Conservation (phyloP, 495 filamentous ascomycete species). For the Neurospora sp. region DNA sequence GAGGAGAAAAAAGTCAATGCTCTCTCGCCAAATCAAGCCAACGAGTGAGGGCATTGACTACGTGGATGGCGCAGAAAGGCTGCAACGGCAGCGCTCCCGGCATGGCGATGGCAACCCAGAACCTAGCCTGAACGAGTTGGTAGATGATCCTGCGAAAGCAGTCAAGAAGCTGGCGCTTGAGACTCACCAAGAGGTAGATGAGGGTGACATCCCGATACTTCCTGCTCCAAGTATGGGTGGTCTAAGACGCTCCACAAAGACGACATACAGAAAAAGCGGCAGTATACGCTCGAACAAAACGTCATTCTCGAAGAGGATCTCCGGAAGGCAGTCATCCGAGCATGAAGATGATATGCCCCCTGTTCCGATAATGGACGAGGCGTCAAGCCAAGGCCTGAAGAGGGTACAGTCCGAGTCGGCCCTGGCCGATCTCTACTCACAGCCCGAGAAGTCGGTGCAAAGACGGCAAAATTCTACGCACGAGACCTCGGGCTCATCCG, state of each 20-base stretch:
- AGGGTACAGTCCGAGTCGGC: conserved; percentile 72
- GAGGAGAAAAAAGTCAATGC: conserved; percentile 87
- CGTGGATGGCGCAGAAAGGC: conserved; percentile 75
- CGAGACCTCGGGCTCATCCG: conserved; percentile 8
- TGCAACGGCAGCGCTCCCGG: conserved; percentile 66
- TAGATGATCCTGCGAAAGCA: conserved; percentile 66
- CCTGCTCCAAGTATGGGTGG: conserved; percentile 70
- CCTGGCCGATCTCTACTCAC: conserved; percentile 43
- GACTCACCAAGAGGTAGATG: conserved; percentile 23
- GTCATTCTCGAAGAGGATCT: conserved; percentile 66
- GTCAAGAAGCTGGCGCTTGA: conserved; percentile 54
- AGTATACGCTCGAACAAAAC: conserved; percentile 44
- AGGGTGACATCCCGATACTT: conserved; percentile 77
- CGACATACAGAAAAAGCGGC: conserved; percentile 76
- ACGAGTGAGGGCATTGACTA: conserved; percentile 55
- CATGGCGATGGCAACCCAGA: conserved; percentile 41
- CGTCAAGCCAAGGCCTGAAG: conserved; percentile 45
- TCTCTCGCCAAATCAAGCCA: conserved; percentile 82
- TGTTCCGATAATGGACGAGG: conserved; percentile 37
- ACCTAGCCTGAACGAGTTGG: conserved; percentile 62
- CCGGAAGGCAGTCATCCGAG: conserved; percentile 35
- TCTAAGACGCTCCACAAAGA: conserved; percentile 80
- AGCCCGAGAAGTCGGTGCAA: conserved; percentile 35
- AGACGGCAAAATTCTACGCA: conserved; percentile 33
- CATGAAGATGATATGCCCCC: conserved; percentile 48